Evolutionary conservation across 352 stramenopile species (phyloP), one percentile per base, ranked within the genome.

Genomic region (Pythium graminicola): DNA sequence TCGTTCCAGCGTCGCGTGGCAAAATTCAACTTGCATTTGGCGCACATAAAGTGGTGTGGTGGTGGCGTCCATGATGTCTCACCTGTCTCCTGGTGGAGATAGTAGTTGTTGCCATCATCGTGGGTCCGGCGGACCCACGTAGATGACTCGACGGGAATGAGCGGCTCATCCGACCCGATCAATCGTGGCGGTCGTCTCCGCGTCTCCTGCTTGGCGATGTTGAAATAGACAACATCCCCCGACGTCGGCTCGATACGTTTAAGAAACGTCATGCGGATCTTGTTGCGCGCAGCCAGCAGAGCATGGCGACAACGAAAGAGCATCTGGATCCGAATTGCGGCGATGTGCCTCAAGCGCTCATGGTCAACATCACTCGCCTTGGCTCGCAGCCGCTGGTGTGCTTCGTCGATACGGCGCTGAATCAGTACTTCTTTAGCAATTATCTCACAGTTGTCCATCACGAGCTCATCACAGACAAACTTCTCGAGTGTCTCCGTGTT

Each of bases 351-450:
- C 3, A 50, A 31, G 6, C 75, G 60, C 35, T 76, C 60, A 11
- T 63, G 60, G 4, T 54, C 31, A 19, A 82, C 62, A 6, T 67
- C 60, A 4, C 28, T 44, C 0, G 63, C 69, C 17, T 67, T 64
- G 20, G 36, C 35, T 11, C 63, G 51, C 27, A 81, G 35, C 11
- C 62, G 50, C 16, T 23, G 31, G 1, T 66, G 36, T 17, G 76
- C 74, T 17, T 76, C 62, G 23, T 85, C 76, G 11, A 86, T 73
- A 14, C 59, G 50, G 8, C 51, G 61, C 36, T 79, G 67, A 40
- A 86, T 75, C 10, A 86, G 59, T n/a, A 85, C 53, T 42, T 89
- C 76, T 13, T 53, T 61, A 4, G 72, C 72, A 38, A 89, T 87
- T 1, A 32, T 50, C 29, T 81, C 64, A 39, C 73, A 86, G n/a